Evolutionary conservation across 306 rosid genomes (phyloP), one percentile per base, ranked within the genome.

Genomic region (Styphnolobium japonicum): DNA sequence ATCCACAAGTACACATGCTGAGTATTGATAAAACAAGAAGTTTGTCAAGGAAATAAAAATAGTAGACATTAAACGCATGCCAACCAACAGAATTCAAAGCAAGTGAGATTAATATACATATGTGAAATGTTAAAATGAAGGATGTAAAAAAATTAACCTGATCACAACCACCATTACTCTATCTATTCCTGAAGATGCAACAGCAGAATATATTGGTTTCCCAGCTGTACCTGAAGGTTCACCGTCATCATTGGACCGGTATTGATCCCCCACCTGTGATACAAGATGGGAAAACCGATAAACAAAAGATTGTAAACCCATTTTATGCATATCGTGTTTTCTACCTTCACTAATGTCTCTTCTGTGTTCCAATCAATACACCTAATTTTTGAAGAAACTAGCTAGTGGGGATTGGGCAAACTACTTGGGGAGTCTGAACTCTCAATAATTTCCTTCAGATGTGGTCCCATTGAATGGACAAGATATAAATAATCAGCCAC

Each of bases 151-250:
- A 5, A 55, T 67, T 79, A 68, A 94, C 98, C 97, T 88, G 87
- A 91, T 91, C 80, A 94, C 97, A 19, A 92, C 97, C 81, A 94
- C 98, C 98, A 94, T 89, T 73, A 94, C 91, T 90, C 92, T 92
- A 78, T 94, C 97, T 77, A 94, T 86, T 60, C 97, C 97, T 16
- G 98, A 92, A 77, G 97, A 88, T 72, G 67, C 87, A 80, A 94
- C 89, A 23, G 97, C 97, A 75, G 98, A 84, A 43, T 83, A 87
- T 80, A 94, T 94, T 18, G 97, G 98, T 81, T 94, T 94, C 67
- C 98, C 97, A 21, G 97, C 97, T 4, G 97, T 94, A 65, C 98
- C 97, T 16, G 97, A 94, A 7, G 95, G 95, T 70, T 94, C 98
- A 40, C 97, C 95, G 11, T 94, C 98, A 84, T 94, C 98, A 87